Base-by-base conservation (phyloP, 352 stramenopile species). In the Achlya hypogyna region DNA sequence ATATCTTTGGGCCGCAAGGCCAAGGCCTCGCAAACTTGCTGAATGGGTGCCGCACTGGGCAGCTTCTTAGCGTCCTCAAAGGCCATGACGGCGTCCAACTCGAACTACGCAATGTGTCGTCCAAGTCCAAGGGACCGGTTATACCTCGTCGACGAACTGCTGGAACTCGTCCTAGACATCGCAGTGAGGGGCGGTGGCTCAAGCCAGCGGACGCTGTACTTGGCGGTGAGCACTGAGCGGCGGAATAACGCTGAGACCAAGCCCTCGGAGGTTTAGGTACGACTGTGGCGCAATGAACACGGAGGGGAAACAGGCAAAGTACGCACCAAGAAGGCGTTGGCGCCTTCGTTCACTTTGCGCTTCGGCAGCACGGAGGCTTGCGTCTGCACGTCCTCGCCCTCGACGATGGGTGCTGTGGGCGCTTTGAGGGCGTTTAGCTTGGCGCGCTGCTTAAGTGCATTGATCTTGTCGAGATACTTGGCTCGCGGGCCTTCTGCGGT, bases 401-500 rank as follows among this genome's bases (percentile, higher is more conserved):
- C 59, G 4, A 20, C 47, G 29, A 23, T 12, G 16, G 42, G 27
- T 10, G n/a, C 18, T n/a, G 8, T n/a, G 27, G 42, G n/a, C 5
- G 1, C 10, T 34, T 16, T 38, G 22, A 35, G 5, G 12, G 22
- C 23, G 3, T 67, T 67, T 22, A 58, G 31, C 35, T 67, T 67
- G 20, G 60, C 60, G 22, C 51, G 45, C 47, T 67, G 45, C 34
- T 67, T 67, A 31, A 67, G 32, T n/a, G 51, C 60, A 27, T 67
- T 67, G 25, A 67, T 67, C 43, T 67, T 67, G 16, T 27, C 60
- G 27, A 67, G 34, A 25, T 67, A 67, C 27, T 67, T 67, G 28
- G 60, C 60, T 28, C 60, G 45, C 12, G 51, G 22, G 8, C 60
- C 34, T 20, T 67, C 60, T 12, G 40, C 40, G 6, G 27, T 25